Base-by-base conservation (phyloP, 1,284 basidiomycete species). In the Naganishia liquefaciens region DNA sequence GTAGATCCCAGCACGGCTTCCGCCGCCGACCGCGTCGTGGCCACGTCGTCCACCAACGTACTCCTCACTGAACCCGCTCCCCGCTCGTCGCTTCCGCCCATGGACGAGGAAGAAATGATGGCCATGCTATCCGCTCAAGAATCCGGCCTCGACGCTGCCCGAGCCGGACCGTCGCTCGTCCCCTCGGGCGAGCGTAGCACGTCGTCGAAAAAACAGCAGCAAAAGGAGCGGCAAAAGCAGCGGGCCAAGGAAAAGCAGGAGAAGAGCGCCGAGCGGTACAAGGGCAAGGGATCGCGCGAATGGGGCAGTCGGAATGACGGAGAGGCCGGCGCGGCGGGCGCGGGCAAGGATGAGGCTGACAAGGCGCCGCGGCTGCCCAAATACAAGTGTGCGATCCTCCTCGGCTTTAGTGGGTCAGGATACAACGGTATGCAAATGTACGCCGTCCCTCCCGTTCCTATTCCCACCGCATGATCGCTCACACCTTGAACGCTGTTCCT, bases 361-460 rank as follows among this genome's bases (percentile, higher is more conserved):
- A 71, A 74, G 60, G 71, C 70, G 66, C 70, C 73, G 55, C 70
- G 80, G 40, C 71, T 84, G 61, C 82, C 82, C 15, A 85, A 85
- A 77, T 80, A 81, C 72, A 81, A 82, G 69, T 81, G 81, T n/a
- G 82, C 83, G 0, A 74, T 84, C 25, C 70, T 83, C 42, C 72
- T 85, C 37, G 84, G 83, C 40, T 84, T 80, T 74, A 71, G 81
- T 69, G 84, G 84, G 17, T 79, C 80, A 5, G 83, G 79, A 0
- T 98, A 89, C 77, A 89, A 85, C 71, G 95, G 95, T 28, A 95
- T 97, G 87, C 95, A 99, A 80, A 91, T 96, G 93, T 95, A 76
- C 75, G 89, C 83, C 25, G 15, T 44, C 4, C 28, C 40, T 6
- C 40, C 15, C 6, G 21, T 40, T 3, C 42, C 40, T 2, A 33